A percentile compares a stretch with the other conserved stretches of the same genome.
Evolutionary conservation across 208 protist species (phyloP).

Genomic region (Strigomonas oncopelti): DNA sequence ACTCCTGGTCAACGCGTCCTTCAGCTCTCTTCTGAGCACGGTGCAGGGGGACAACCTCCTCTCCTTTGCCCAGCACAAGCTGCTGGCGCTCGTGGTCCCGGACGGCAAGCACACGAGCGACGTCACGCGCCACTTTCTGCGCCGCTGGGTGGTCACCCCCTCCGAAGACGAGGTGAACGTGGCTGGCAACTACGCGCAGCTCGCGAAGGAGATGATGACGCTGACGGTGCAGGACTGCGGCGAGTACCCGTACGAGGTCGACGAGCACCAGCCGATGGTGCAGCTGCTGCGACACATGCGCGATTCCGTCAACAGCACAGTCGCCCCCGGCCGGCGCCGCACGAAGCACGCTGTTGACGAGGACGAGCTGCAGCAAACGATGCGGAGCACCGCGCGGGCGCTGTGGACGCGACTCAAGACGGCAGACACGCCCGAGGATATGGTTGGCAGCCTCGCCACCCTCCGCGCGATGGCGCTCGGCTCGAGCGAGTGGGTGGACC

Average conservation of each 20-base stretch:
- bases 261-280: constrained; percentile 49
- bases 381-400: constrained; percentile 45
- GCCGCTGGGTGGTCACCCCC: constrained; percentile 54
- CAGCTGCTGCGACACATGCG: constrained; percentile 55
- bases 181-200: constrained; percentile 23
- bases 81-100: constrained; percentile 37
- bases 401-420: constrained; percentile 61
- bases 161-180: neutral
- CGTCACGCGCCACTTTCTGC: constrained; percentile 59
- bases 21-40: constrained; percentile 29
- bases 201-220: constrained; percentile 53
- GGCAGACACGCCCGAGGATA: constrained; percentile 35
- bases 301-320: constrained; percentile 11
- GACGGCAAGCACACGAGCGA: constrained; percentile 34
- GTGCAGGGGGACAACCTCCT: constrained; percentile 39
- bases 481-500: constrained; percentile 50
- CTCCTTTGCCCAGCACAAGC: constrained; percentile 59
- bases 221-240: constrained; percentile 30
- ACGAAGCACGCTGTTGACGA: constrained; percentile 19
- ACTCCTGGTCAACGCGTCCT: constrained; percentile 51
- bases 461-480: constrained; percentile 53
- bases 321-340: neutral
- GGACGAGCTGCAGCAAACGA: constrained; percentile 46
- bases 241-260: constrained; percentile 64
- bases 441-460: constrained; percentile 45